phyloP scores from a whole-genome alignment of 345 rosid genomes.

The Melastoma malabathricum region DNA sequence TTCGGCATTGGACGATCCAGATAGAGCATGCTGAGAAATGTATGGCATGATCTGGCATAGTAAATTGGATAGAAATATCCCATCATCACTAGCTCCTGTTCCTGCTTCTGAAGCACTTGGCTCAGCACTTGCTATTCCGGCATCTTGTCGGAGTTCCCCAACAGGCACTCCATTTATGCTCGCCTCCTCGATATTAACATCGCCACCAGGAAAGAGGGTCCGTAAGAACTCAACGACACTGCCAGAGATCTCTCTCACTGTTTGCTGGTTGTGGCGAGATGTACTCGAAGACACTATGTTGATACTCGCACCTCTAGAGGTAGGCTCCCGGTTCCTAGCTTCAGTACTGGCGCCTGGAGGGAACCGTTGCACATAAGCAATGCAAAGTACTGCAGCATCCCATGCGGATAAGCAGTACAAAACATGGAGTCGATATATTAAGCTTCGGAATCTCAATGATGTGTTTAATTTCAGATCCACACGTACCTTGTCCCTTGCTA shows the following conservation, averaged over 20 bases:
- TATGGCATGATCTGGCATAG: slow-evolving; percentile 55
- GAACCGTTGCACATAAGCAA: too few species aligned
- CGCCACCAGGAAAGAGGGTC: slow-evolving; percentile 45
- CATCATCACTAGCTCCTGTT: slow-evolving; percentile 33
- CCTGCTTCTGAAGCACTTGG: slow-evolving; percentile 18
- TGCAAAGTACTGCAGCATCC: too few species aligned
- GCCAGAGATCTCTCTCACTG: slow-evolving; percentile 29
- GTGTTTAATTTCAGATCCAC: too few species aligned
- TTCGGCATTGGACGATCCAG: slow-evolving; percentile 20
- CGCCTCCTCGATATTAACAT: slow-evolving; percentile 31
- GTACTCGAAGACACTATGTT: slow-evolving; percentile 29
- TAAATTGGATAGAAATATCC: slow-evolving; percentile 45
- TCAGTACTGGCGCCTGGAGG: slow-evolving; percentile 13
- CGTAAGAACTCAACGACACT: slow-evolving; percentile 38
- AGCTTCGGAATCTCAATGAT: too few species aligned
- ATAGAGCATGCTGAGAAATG: slow-evolving; percentile 24
- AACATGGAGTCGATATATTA: too few species aligned
- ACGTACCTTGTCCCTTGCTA: too few species aligned
- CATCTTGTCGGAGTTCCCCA: slow-evolving; percentile 18
- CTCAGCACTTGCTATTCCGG: slow-evolving; percentile 13
- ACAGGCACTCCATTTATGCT: slow-evolving; percentile 19
- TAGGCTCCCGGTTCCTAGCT: slow-evolving; percentile 23
- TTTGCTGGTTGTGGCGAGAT: slow-evolving; percentile 25
- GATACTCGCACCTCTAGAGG: slow-evolving; percentile 21
- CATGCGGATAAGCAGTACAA: not conserved